These are phyloP conservation scores for Dictyostelium discoideum DNA, from an alignment of 78 protist genomes.

Conservation along the genomic window DNA sequence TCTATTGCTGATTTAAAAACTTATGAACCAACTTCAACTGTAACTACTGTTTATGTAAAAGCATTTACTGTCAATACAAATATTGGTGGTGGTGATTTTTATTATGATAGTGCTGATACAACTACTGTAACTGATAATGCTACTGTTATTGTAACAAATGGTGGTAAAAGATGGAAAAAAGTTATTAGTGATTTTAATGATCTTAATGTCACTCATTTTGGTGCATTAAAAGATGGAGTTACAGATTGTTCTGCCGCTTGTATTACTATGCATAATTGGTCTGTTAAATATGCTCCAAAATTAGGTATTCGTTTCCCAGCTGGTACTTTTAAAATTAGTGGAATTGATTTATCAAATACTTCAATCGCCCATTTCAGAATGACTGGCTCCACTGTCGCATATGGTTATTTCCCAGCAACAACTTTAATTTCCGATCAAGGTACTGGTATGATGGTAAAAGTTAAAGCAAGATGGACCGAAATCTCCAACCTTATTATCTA, in stretches of 20 bases:
- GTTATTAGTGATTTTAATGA: not conserved
- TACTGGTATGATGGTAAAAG: not conserved
- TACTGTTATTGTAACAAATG: not conserved
- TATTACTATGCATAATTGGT: not conserved
- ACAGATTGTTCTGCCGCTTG: not conserved
- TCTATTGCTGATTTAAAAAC: not conserved
- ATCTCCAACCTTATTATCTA: not conserved
- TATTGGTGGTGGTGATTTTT: slow-evolving; percentile 5
- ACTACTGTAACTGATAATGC: not conserved
- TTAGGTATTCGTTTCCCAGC: not conserved
- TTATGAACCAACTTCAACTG: not conserved
- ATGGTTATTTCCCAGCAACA: not conserved
- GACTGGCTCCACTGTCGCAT: not conserved
- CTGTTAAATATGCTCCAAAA: not conserved
- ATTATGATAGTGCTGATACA: not conserved
- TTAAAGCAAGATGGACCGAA: slow-evolving; percentile 10
- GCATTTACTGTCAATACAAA: not conserved
- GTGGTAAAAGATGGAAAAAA: slow-evolving; percentile 5
- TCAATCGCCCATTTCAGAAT: not conserved
- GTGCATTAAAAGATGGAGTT: not conserved
- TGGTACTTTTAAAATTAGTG: not conserved
- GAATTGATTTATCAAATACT: not conserved
- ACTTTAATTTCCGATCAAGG: not conserved
- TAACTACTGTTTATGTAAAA: not conserved
- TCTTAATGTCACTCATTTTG: not conserved